Conservation (phyloP, 2,329 filamentous ascomycete species). For the Xylariaceae sp. region DNA sequence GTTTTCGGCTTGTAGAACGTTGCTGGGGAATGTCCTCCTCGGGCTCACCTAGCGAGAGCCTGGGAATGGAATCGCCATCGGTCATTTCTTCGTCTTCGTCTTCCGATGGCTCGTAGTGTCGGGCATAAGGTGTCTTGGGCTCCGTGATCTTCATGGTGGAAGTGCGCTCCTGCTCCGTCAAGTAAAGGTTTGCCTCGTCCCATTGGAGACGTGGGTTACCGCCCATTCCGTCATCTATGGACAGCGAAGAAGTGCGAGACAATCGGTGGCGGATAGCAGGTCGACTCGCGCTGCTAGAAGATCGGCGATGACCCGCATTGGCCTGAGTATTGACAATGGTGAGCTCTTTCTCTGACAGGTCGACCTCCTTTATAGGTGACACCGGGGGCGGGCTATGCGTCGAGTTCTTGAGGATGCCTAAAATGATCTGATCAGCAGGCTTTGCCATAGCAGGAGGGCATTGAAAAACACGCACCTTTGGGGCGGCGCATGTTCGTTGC, state of each 20-base stretch:
- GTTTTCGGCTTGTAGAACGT: conserved; percentile 33
- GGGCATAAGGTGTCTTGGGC: conserved; percentile 94
- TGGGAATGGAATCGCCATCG: conserved; percentile 63
- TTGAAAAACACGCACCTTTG: conserved; percentile 23
- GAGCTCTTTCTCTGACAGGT: conserved; percentile 73
- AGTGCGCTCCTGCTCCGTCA: conserved; percentile 92
- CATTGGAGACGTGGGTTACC: conserved; percentile 79
- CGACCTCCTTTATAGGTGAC: conserved; percentile 44
- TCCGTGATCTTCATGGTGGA: conserved; percentile 99
- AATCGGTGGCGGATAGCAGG: conserved; percentile 66
- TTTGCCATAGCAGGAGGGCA: background rate
- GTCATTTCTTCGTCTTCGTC: conserved; percentile 72
- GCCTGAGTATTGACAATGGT: conserved; percentile 90
- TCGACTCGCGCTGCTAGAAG: conserved; percentile 65
- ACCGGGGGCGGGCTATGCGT: conserved; percentile 57
- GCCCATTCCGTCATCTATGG: conserved; percentile 44
- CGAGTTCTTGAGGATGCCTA: conserved; percentile 93
- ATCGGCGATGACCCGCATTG: conserved; percentile 85
- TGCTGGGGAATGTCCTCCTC: conserved; percentile 63
- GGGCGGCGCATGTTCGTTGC: conserved; percentile 26
- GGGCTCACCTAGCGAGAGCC: conserved; percentile 85
- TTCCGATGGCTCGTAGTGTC: conserved; percentile 82
- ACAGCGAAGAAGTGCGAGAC: conserved; percentile 41
- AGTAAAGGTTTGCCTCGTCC: conserved; percentile 97
- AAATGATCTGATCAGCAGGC: background rate